A percentile compares a stretch with the other conserved stretches of the same genome.
Evolutionary conservation across 176 grass and related monocot genomes (phyloP).

Genomic region (barley (Hordeum vulgare)): MorexV3_pseudomolecules_assembly NC_058524.1:202951444-202951943

Average conservation of each 20-base stretch:
- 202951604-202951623: background rate
- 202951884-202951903: background rate
- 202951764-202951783: background rate
- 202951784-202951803: slow-evolving; percentile 40
- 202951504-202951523: background rate
- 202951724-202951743: background rate
- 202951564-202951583: background rate
- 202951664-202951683: slow-evolving; percentile 79
- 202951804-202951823: slow-evolving; percentile 58
- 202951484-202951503: slow-evolving; percentile 21
- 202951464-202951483: slow-evolving; percentile 23
- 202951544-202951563: background rate
- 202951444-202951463: background rate
- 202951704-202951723: background rate
- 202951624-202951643: background rate
- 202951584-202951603: background rate
- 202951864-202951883: background rate
- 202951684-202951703: slow-evolving; percentile 52
- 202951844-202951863: background rate
- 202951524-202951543: background rate
- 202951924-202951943: slow-evolving; percentile 35
- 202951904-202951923: background rate
- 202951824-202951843: slow-evolving; percentile 75
- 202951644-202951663: slow-evolving; percentile 87
- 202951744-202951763: background rate